Evolutionary conservation across 2,329 filamentous ascomycete genomes (phyloP).

Genomic region (Chaetomium globosum): DNA sequence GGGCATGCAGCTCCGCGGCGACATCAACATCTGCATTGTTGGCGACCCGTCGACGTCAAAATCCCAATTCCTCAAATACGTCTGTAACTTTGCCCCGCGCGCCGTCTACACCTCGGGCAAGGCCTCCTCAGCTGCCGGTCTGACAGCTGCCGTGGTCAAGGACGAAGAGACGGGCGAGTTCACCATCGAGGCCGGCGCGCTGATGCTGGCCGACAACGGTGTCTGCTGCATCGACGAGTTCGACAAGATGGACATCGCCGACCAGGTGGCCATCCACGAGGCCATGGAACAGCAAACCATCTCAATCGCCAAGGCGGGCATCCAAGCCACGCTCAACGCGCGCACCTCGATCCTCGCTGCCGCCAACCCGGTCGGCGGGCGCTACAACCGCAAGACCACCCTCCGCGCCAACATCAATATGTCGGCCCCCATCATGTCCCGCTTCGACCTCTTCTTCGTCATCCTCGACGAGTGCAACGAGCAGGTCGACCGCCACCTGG

Average conservation of each 20-base stretch:
- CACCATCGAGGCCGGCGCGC: constrained; percentile 94
- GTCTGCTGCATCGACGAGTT: constrained; percentile 99
- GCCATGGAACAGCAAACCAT: constrained; percentile 99
- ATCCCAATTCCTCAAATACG: constrained; percentile 97
- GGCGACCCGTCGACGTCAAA: constrained; percentile 97
- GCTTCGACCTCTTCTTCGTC: constrained; percentile 98
- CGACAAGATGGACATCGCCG: constrained; percentile 97
- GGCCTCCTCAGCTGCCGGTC: constrained; percentile 93
- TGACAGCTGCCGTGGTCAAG: constrained; percentile 95
- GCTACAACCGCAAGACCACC: constrained; percentile 96
- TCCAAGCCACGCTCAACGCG: constrained; percentile 95
- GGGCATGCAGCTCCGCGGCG: constrained; percentile 92
- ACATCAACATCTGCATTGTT: constrained; percentile 98
- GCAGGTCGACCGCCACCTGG: constrained; percentile 82
- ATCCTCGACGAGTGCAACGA: constrained; percentile 97
- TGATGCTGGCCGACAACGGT: constrained; percentile 96
- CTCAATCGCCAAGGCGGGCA: constrained; percentile 96
- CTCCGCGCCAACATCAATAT: constrained; percentile 96
- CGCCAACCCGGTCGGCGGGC: constrained; percentile 90
- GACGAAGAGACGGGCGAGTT: constrained; percentile 98
- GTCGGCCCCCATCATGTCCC: constrained; percentile 98
- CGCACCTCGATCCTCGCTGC: constrained; percentile 93
- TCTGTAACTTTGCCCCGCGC: constrained; percentile 93
- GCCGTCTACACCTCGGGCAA: constrained; percentile 98
- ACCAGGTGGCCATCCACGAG: constrained; percentile 99